Conservation (phyloP, 441 rosid genomes). For the Capsella rubella region DNA sequence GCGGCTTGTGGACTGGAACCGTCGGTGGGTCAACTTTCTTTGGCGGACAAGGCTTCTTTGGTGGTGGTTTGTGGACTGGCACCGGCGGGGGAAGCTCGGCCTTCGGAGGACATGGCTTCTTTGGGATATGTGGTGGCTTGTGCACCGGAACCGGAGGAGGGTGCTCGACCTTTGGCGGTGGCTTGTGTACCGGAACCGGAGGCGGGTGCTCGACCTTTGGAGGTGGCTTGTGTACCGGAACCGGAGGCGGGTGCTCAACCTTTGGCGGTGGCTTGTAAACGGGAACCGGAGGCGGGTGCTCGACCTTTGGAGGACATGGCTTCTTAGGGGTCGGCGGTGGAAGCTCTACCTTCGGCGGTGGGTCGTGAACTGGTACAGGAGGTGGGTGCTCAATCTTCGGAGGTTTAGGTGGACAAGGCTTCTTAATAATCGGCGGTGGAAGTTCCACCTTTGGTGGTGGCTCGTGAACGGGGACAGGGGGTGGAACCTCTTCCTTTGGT, state of each 20-base stretch:
- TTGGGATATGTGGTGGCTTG: constrained; percentile 24
- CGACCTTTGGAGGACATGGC: background rate
- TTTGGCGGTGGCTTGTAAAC: constrained; percentile 40
- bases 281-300: constrained; percentile 46
- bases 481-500: constrained; percentile 22
- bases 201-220: constrained; percentile 43
- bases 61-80: constrained; percentile 44
- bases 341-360: constrained; percentile 3
- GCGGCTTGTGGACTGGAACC: constrained; percentile 47
- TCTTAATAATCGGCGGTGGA: constrained; percentile 43
- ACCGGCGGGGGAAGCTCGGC: constrained; percentile 46
- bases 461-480: background rate
- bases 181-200: constrained; percentile 41
- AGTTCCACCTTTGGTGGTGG: background rate
- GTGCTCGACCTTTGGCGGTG: constrained; percentile 25
- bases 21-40: constrained; percentile 46
- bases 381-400: constrained; percentile 36
- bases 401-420: background rate
- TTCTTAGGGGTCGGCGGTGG: constrained; percentile 43
- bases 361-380: constrained; percentile 42
- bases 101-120: constrained; percentile 45
- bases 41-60: constrained; percentile 44
- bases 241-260: constrained; percentile 40
- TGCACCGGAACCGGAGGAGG: constrained; percentile 3
- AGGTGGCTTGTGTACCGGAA: constrained; percentile 38